These are phyloP conservation scores for Circinella umbellata DNA, from an alignment of 371 early-diverging fungal genomes.

Conservation along the genomic window DNA sequence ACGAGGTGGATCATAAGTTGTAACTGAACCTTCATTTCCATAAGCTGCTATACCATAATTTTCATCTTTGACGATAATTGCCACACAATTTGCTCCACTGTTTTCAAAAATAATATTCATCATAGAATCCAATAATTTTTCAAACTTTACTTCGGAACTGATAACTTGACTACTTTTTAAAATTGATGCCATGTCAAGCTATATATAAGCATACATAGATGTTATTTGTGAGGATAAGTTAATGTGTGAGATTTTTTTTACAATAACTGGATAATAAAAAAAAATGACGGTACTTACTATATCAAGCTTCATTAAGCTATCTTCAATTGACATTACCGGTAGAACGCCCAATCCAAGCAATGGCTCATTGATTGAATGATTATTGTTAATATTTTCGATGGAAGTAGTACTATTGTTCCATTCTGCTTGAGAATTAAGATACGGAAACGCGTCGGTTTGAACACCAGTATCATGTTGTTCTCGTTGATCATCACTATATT, in stretches of 20 bases:
- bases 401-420: constrained; percentile 33
- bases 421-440: constrained; percentile 43
- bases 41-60: constrained; percentile 48
- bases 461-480: constrained; percentile 38
- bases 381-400: constrained; percentile 24
- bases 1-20: constrained; percentile 49
- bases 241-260: constrained; percentile 14
- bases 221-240: constrained; percentile 25
- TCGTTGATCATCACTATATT: constrained; percentile 35
- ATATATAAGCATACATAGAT: too few relatives aligned
- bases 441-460: constrained; percentile 49
- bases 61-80: constrained; percentile 48
- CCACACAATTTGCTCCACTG: constrained; percentile 51
- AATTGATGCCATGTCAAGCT: constrained; percentile 48
- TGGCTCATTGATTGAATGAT: constrained; percentile 25
- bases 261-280: neutral
- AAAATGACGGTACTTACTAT: constrained; percentile 29
- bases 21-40: constrained; percentile 37
- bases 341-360: constrained; percentile 27
- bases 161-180: constrained; percentile 54
- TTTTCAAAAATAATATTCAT: constrained; percentile 52
- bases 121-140: constrained; percentile 42
- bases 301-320: constrained; percentile 35
- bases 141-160: constrained; percentile 51
- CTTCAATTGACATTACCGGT: constrained; percentile 30